Percentiles rank a stretch among this genome's conserved stretches.
Evolutionary conservation across 352 stramenopile genomes (phyloP).

Genomic region (Pythium angustatum): DNA sequence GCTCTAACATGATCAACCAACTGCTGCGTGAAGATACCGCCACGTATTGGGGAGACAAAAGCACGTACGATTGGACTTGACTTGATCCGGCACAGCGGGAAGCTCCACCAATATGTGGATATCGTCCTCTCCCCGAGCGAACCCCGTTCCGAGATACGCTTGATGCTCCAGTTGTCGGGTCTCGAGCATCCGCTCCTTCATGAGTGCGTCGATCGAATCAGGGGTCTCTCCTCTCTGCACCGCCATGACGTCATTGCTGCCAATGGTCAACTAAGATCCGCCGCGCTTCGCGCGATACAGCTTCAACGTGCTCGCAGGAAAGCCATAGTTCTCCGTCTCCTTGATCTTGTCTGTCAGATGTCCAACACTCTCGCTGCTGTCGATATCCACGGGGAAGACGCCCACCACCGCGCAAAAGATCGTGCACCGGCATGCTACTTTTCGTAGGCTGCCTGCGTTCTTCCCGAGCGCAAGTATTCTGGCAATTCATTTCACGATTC

Average conservation of each 20-base stretch:
- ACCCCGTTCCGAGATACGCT: constrained; percentile 5
- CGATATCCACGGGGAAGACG: constrained; percentile 7
- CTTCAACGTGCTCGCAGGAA: constrained; percentile 6
- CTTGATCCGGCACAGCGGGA: too few species aligned
- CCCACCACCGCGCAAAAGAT: constrained; percentile 2
- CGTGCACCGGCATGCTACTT: too few species aligned
- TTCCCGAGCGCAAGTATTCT: too few species aligned
- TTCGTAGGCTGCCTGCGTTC: too few species aligned
- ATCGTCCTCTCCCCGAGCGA: constrained; percentile 1
- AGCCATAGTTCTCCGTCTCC: neutral
- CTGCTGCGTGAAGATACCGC: neutral
- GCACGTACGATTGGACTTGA: constrained; percentile 17
- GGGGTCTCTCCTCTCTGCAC: constrained; percentile 17
- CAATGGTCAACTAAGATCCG: constrained; percentile 14
- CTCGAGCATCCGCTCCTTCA: constrained; percentile 11
- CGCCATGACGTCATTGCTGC: constrained; percentile 12
- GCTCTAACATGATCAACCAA: constrained; percentile 10
- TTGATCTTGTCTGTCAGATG: constrained; percentile 14
- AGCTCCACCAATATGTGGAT: neutral
- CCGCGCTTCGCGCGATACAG: constrained; percentile 11
- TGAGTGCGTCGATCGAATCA: constrained; percentile 16
- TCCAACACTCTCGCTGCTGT: constrained; percentile 5
- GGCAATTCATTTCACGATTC: too few species aligned
- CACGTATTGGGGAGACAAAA: constrained; percentile 1
- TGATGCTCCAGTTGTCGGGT: constrained; percentile 6